Evolutionary conservation across 129 eudicot genomes (phyloP).

Genomic region (Artemisia tridentata): DNA sequence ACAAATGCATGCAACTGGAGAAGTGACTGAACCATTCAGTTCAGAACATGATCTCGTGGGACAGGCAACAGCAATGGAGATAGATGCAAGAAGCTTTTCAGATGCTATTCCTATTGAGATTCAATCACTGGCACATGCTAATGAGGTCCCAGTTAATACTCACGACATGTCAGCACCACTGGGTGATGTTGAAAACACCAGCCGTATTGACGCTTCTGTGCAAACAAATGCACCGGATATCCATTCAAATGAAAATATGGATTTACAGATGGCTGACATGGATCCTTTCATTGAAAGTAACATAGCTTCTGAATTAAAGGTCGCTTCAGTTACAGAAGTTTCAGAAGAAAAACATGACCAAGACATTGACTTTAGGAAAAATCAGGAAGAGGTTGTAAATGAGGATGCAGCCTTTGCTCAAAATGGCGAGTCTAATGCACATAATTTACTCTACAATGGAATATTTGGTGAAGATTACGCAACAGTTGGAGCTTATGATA

Average conservation of each 20-base stretch:
- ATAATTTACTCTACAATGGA: conserved; percentile 32
- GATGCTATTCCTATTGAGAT: conserved; percentile 25
- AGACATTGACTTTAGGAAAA: conserved; percentile 23
- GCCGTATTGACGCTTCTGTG: conserved; percentile 28
- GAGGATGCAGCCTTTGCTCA: conserved; percentile 28
- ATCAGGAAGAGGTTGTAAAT: conserved; percentile 23
- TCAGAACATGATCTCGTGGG: conserved; percentile 28
- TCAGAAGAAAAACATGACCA: conserved; percentile 31
- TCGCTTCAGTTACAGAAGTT: conserved; percentile 26
- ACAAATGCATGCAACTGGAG: conserved; percentile 26
- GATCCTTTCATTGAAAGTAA: conserved; percentile 25
- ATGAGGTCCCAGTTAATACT: conserved; percentile 25
- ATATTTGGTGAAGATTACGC: conserved; percentile 31
- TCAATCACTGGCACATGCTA: conserved; percentile 24
- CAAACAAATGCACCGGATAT: conserved; percentile 29
- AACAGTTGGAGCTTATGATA: conserved; percentile 29
- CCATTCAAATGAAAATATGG: conserved; percentile 24
- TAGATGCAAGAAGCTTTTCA: conserved; percentile 31
- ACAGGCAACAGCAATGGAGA: conserved; percentile 36
- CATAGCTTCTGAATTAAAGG: conserved; percentile 30
- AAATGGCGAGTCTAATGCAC: conserved; percentile 28
- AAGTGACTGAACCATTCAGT: conserved; percentile 27
- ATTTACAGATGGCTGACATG: conserved; percentile 24
- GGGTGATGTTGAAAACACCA: conserved; percentile 23
- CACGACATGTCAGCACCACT: conserved; percentile 37